These are phyloP conservation scores for Zoysia japonica DNA, from an alignment of 176 grass and related monocot genomes.

Conservation along the genomic window DNA sequence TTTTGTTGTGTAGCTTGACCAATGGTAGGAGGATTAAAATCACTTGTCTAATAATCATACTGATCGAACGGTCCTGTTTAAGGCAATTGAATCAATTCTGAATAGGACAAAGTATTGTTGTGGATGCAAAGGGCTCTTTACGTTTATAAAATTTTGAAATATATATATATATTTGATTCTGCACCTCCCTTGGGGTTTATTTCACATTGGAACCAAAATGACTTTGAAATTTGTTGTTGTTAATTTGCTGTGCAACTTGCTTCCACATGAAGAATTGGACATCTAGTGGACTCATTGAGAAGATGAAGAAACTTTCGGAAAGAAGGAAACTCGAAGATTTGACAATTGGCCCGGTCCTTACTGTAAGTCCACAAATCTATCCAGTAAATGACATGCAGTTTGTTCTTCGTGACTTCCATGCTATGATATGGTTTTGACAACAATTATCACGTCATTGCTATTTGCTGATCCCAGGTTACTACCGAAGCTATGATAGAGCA, in stretches of 20 bases:
- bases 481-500: conserved; percentile 81
- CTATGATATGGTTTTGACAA: background rate
- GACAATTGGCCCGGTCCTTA: conserved; percentile 91
- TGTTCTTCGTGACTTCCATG: conserved; percentile 1
- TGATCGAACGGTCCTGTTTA: no score
- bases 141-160: conserved; percentile 8
- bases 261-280: conserved; percentile 80
- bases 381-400: background rate
- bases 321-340: conserved; percentile 92
- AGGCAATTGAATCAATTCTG: no score
- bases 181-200: background rate
- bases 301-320: conserved; percentile 78
- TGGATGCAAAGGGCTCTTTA: background rate
- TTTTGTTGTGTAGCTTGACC: no score
- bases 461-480: conserved; percentile 57
- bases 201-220: background rate
- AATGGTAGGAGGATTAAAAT: no score
- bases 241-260: conserved; percentile 17
- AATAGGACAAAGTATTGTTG: no score
- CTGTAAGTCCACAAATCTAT: conserved; percentile 57
- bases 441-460: background rate
- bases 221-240: conserved; percentile 9
- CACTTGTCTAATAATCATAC: no score
- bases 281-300: conserved; percentile 74
- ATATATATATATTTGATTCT: background rate